These are phyloP conservation scores for Candida multigemmis DNA, from an alignment of 805 yeast species.

Conservation along the genomic window DNA sequence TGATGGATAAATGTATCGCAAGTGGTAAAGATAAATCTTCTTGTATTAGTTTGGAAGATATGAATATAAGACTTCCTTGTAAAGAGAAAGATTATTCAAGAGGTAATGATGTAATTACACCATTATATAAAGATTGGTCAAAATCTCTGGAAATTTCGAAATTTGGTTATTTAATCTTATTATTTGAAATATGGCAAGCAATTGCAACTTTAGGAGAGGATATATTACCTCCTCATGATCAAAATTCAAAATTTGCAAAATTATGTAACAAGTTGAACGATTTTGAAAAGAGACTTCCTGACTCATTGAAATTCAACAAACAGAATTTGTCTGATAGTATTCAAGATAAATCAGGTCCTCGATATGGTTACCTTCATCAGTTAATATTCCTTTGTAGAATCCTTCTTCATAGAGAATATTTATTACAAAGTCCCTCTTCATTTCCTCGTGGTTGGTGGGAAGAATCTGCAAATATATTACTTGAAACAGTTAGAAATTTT, in stretches of 20 bases:
- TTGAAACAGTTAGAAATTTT: constrained; percentile 12
- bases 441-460: constrained; percentile 21
- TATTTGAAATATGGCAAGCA: constrained; percentile 28
- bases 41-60: constrained; percentile 22
- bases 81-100: constrained; percentile 19
- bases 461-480: constrained; percentile 9
- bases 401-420: constrained; percentile 25
- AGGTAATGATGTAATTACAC: constrained; percentile 8
- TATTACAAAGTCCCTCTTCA: constrained; percentile 19
- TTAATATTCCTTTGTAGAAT: constrained; percentile 20
- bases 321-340: constrained; percentile 18
- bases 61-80: constrained; percentile 19
- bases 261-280: constrained; percentile 13
- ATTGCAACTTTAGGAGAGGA: constrained; percentile 29
- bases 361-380: constrained; percentile 26
- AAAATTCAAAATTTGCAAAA: constrained; percentile 13
- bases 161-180: constrained; percentile 18
- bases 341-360: constrained; percentile 17
- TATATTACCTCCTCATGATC: constrained; percentile 18
- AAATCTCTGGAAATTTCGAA: constrained; percentile 8
- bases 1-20: constrained; percentile 33
- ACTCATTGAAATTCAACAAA: constrained; percentile 9
- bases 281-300: constrained; percentile 15
- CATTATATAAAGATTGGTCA: neutral
- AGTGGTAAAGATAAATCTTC: constrained; percentile 24